These are phyloP conservation scores for Tolypocladium cylindrosporum DNA, from an alignment of 2,329 filamentous ascomycete species.

Conservation along the genomic window DNA sequence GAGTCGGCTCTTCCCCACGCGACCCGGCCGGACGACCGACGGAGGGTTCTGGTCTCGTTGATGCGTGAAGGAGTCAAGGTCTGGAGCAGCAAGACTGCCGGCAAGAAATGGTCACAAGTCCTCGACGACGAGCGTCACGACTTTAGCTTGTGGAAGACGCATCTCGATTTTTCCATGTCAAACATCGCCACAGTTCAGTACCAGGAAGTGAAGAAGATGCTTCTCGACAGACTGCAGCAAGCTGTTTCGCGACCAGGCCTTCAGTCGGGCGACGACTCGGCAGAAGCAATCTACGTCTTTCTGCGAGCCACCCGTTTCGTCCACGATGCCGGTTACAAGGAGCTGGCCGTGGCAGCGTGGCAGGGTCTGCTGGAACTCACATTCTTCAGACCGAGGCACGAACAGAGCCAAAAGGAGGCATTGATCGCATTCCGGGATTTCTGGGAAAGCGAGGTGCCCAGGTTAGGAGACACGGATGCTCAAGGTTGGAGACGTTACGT, in stretches of 20 bases:
- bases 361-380: slow-evolving; percentile 70
- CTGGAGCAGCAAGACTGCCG: slow-evolving; percentile 57
- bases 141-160: slow-evolving; percentile 61
- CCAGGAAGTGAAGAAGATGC: slow-evolving; percentile 51
- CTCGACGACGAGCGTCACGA: slow-evolving; percentile 13
- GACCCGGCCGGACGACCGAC: slow-evolving; percentile 33
- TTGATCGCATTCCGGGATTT: slow-evolving; percentile 54
- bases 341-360: slow-evolving; percentile 71
- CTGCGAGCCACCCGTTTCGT: slow-evolving; percentile 66
- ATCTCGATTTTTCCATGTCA: slow-evolving; percentile 64
- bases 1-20: slow-evolving; percentile 62
- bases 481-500: slow-evolving; percentile 58
- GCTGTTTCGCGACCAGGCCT: slow-evolving; percentile 4
- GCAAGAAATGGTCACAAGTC: slow-evolving; percentile 54
- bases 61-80: slow-evolving; percentile 65
- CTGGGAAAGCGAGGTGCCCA: slow-evolving; percentile 76
- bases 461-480: slow-evolving; percentile 65
- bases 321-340: slow-evolving; percentile 66
- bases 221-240: slow-evolving; percentile 38
- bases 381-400: slow-evolving; percentile 37
- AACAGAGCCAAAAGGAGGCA: slow-evolving; percentile 11
- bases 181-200: slow-evolving; percentile 57
- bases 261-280: slow-evolving; percentile 5
- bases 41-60: slow-evolving; percentile 54
- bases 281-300: slow-evolving; percentile 54